Conservation (phyloP, 441 rosid species). For the Breynia disticha region DNA sequence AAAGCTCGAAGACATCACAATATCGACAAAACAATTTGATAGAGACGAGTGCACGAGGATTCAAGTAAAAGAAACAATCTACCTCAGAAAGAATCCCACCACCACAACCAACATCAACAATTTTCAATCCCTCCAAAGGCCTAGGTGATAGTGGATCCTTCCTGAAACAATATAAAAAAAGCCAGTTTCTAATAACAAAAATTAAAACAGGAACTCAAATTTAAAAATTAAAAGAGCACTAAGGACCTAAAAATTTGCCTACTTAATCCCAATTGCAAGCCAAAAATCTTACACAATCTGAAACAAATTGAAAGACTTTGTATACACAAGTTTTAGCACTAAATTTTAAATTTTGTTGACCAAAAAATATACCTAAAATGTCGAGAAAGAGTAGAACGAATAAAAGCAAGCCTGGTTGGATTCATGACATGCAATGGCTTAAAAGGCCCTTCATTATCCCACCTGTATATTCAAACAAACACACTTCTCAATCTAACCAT, state of each 20-base stretch:
- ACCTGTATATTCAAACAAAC: slow-evolving; percentile 32
- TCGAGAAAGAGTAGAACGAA: slow-evolving; percentile 77
- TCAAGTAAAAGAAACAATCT: not conserved
- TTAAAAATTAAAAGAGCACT: too few species aligned
- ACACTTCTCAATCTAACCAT: not conserved
- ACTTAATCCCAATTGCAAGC: not conserved
- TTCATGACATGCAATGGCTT: slow-evolving; percentile 80
- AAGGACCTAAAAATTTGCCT: not conserved
- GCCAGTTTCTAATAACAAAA: slow-evolving; percentile 1
- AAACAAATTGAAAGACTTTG: not conserved
- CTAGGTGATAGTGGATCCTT: slow-evolving; percentile 57
- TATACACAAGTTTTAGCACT: too few species aligned
- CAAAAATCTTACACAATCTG: not conserved
- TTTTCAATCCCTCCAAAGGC: slow-evolving; percentile 77
- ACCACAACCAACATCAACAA: slow-evolving; percentile 85
- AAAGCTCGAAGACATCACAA: not conserved
- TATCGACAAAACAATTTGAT: not conserved
- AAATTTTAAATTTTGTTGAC: too few species aligned
- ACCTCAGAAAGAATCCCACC: slow-evolving; percentile 99
- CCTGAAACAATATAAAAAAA: slow-evolving; percentile 26
- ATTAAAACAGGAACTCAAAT: not conserved
- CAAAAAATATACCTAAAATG: slow-evolving; percentile 48
- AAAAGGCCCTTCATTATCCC: slow-evolving; percentile 88
- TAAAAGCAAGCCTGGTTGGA: slow-evolving; percentile 79
- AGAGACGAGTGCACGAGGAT: not conserved